A percentile compares a stretch with the other conserved stretches of the same genome.
Evolutionary conservation across 176 grass and related monocot genomes (phyloP).

Genomic region (Saccharum spontaneum): DNA sequence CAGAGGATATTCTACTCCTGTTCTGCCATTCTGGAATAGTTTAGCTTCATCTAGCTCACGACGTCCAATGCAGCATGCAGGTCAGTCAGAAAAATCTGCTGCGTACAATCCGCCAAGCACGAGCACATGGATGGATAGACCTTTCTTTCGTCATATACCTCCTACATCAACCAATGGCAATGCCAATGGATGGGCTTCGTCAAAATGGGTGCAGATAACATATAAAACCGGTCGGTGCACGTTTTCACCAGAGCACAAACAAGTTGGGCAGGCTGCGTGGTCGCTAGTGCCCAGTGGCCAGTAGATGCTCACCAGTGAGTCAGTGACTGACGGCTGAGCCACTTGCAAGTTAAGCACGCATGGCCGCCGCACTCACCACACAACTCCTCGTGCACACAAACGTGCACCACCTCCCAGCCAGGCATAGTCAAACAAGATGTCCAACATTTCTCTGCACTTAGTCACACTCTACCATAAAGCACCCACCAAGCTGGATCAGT

Average conservation of each 20-base stretch:
- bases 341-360: neutral
- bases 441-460: neutral
- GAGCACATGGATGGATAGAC: neutral
- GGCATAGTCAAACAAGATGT: too few relatives aligned
- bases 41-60: neutral
- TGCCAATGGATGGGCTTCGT: neutral
- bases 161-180: neutral
- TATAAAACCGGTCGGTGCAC: neutral
- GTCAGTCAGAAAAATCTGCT: neutral
- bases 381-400: too few relatives aligned
- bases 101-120: neutral
- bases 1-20: neutral
- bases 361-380: neutral
- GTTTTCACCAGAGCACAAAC: neutral
- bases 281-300: neutral
- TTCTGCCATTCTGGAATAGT: neutral
- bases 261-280: neutral
- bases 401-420: neutral
- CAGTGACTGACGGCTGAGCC: neutral
- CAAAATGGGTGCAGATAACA: neutral
- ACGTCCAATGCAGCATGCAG: neutral
- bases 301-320: neutral
- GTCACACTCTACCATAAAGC: neutral
- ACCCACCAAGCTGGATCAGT: neutral
- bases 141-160: neutral